phyloP scores from a whole-genome alignment of 2,329 filamentous ascomycete species.

The Corynespora cassiicola region DNA sequence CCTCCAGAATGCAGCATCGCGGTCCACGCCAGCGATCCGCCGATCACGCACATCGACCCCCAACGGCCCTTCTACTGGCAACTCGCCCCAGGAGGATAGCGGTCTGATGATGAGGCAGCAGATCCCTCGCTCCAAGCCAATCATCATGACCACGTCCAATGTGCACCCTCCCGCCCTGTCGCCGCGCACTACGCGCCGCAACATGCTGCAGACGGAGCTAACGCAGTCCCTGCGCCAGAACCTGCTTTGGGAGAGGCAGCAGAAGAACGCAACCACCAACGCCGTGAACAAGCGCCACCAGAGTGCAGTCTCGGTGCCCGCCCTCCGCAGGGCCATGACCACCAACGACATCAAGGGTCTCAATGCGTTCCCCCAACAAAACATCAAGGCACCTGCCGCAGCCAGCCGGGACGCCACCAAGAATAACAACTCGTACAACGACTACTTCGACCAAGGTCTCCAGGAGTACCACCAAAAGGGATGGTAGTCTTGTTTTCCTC shows the following conservation, averaged over 20 bases:
- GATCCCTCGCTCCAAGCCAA: conserved; percentile 78
- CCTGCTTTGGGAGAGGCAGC: conserved; percentile 92
- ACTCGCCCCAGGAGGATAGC: conserved; percentile 59
- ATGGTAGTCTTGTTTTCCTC: conserved; percentile 64
- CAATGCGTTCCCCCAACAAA: conserved; percentile 70
- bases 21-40: conserved; percentile 61
- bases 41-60: conserved; percentile 71
- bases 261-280: conserved; percentile 88
- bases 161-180: conserved; percentile 79
- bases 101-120: conserved; percentile 65
- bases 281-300: conserved; percentile 89
- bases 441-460: conserved; percentile 84
- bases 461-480: conserved; percentile 85
- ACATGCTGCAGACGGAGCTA: conserved; percentile 94
- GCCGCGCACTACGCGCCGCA: conserved; percentile 86
- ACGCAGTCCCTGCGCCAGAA: conserved; percentile 92
- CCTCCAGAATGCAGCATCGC: conserved; percentile 70
- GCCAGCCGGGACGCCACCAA: conserved; percentile 63
- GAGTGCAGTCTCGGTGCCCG: conserved; percentile 57
- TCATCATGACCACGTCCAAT: conserved; percentile 74
- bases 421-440: conserved; percentile 74
- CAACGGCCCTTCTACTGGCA: conserved; percentile 71
- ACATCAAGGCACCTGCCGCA: conserved; percentile 57
- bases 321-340: conserved; percentile 43
- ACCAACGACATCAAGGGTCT: conserved; percentile 90